phyloP scores from a whole-genome alignment of 2,329 filamentous ascomycete genomes.

The Myotisia sp. region DNA sequence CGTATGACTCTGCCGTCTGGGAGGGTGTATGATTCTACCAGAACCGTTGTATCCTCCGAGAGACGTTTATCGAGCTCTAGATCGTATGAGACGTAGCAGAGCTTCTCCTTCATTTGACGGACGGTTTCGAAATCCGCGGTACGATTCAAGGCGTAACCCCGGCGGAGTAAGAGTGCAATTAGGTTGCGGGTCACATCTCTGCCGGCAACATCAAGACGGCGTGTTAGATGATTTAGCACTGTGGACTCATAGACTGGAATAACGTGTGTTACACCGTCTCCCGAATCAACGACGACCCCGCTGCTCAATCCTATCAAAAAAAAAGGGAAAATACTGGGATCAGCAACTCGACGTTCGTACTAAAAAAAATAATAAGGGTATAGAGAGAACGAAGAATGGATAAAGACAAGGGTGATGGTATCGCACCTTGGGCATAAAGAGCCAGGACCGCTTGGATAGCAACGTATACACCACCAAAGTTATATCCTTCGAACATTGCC shows the following conservation, averaged over 20 bases:
- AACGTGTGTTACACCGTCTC: conserved; percentile 96
- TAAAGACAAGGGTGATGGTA: too few species aligned
- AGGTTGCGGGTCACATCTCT: conserved; percentile 97
- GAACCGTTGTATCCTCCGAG: conserved; percentile 89
- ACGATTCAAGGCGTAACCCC: conserved; percentile 92
- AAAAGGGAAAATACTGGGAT: too few species aligned
- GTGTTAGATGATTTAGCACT: conserved; percentile 90
- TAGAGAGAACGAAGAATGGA: too few species aligned
- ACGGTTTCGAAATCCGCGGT: conserved; percentile 99
- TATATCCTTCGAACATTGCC: conserved; percentile 97
- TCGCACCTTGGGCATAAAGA: conserved; percentile 80
- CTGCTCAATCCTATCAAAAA: conserved; percentile 56
- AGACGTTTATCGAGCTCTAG: conserved; percentile 89
- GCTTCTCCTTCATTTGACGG: conserved; percentile 98
- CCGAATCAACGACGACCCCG: conserved; percentile 96
- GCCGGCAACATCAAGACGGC: conserved; percentile 84
- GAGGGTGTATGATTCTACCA: conserved; percentile 94
- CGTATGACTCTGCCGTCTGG: conserved; percentile 92
- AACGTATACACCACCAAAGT: conserved; percentile 92
- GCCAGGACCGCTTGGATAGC: conserved; percentile 95
- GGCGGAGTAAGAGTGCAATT: conserved; percentile 81
- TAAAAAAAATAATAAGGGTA: not conserved
- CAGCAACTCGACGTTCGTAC: not conserved
- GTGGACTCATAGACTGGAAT: conserved; percentile 97
- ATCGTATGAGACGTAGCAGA: conserved; percentile 98